These are phyloP conservation scores for Hygrocybe coccinea DNA, from an alignment of 768 basidiomycete genomes.

Conservation along the genomic window DNA sequence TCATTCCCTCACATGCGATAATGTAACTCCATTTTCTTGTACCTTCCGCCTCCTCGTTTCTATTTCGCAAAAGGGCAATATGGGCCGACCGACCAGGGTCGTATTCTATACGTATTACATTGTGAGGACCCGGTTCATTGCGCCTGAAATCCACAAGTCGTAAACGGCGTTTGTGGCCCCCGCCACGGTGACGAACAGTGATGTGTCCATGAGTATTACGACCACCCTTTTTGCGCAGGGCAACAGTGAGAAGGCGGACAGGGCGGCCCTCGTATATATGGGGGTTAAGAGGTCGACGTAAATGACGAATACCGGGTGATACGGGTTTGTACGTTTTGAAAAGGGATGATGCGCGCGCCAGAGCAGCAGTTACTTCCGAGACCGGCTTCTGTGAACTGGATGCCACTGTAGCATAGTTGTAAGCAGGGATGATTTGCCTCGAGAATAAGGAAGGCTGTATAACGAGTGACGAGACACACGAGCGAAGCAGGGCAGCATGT, in stretches of 20 bases:
- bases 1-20: slow-evolving; percentile 82
- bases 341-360: slow-evolving; percentile 48
- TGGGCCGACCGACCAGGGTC: slow-evolving; percentile 93
- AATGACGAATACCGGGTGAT: slow-evolving; percentile 81
- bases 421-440: slow-evolving; percentile 9
- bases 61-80: slow-evolving; percentile 79
- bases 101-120: slow-evolving; percentile 93
- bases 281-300: slow-evolving; percentile 72
- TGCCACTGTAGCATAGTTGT: slow-evolving; percentile 33
- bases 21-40: slow-evolving; percentile 80
- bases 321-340: slow-evolving; percentile 91
- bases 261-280: slow-evolving; percentile 88
- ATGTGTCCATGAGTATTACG: slow-evolving; percentile 79
- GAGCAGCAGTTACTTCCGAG: slow-evolving; percentile 36
- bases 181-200: slow-evolving; percentile 84
- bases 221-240: slow-evolving; percentile 82
- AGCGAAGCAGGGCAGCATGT: slow-evolving; percentile 39
- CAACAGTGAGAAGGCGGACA: slow-evolving; percentile 71
- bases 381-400: slow-evolving; percentile 33
- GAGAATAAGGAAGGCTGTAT: slow-evolving; percentile 13
- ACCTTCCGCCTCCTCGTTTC: slow-evolving; percentile 50
- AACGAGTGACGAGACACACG: slow-evolving; percentile 27
- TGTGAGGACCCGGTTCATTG: slow-evolving; percentile 70
- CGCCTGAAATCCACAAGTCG: slow-evolving; percentile 84
- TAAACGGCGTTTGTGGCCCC: slow-evolving; percentile 84